A percentile compares a stretch with the other conserved stretches of the same genome.
These are phyloP conservation scores for Adansonia madagascariensis DNA, from an alignment of 441 rosid species.

Conservation along the genomic window DNA sequence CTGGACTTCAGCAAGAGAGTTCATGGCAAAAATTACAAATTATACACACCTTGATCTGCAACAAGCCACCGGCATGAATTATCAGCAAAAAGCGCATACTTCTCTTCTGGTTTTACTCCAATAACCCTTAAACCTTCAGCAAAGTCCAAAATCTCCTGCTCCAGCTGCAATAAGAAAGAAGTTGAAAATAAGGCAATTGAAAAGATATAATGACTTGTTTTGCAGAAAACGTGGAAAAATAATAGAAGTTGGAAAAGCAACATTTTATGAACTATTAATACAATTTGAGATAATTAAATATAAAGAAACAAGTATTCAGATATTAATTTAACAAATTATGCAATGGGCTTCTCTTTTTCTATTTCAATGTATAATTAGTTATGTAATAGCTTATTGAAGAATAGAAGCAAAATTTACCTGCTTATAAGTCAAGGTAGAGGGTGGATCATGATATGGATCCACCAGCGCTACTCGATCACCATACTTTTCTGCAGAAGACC, in stretches of 20 bases:
- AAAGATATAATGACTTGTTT: not conserved
- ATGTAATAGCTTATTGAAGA: not conserved
- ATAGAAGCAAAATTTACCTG: constrained; percentile 49
- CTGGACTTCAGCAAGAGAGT: constrained; percentile 14
- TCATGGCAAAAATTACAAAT: constrained; percentile 12
- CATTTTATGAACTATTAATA: not conserved
- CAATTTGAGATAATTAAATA: not conserved
- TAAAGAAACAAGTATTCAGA: constrained; percentile 10
- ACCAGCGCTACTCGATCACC: constrained; percentile 77
- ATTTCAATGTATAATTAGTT: constrained; percentile 6
- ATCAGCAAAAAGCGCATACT: constrained; percentile 88
- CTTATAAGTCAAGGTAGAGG: constrained; percentile 71
- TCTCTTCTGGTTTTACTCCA: constrained; percentile 85
- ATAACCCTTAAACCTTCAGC: constrained; percentile 87
- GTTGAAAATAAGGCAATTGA: constrained; percentile 24
- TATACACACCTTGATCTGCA: constrained; percentile 87
- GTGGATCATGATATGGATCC: constrained; percentile 90
- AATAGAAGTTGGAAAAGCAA: not conserved
- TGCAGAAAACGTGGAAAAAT: not conserved
- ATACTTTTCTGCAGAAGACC: constrained; percentile 75
- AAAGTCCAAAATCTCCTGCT: constrained; percentile 83
- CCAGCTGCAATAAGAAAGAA: constrained; percentile 59
- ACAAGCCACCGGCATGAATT: constrained; percentile 96
- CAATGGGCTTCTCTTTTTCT: not conserved
- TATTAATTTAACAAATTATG: constrained; percentile 6